A percentile compares a stretch with the other conserved stretches of the same genome.
These are phyloP conservation scores for Ceratocystis eucalypticola DNA, from an alignment of 2,329 filamentous ascomycete genomes.

Conservation along the genomic window DNA sequence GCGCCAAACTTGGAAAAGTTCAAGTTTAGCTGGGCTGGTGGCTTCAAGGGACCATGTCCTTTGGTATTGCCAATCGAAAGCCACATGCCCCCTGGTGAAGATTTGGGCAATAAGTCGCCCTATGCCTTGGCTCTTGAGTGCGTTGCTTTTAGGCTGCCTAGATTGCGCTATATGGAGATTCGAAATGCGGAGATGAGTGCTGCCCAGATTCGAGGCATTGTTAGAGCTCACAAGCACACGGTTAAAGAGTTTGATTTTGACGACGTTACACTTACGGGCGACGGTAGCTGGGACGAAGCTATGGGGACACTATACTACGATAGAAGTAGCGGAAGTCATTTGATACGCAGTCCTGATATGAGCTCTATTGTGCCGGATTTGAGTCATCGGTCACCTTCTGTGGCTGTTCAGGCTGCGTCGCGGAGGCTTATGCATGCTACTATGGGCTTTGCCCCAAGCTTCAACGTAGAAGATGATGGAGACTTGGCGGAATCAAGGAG, in stretches of 20 bases:
- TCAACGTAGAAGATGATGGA: not conserved
- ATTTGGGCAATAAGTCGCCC: slow-evolving; percentile 24
- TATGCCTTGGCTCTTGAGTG: slow-evolving; percentile 27
- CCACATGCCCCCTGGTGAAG: slow-evolving; percentile 28
- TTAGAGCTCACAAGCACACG: slow-evolving; percentile 50
- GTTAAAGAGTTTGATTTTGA: slow-evolving; percentile 71
- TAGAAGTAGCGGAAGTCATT: slow-evolving; percentile 25
- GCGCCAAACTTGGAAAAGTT: slow-evolving; percentile 53
- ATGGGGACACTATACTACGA: slow-evolving; percentile 52
- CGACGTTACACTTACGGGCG: slow-evolving; percentile 52
- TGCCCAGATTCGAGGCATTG: slow-evolving; percentile 54
- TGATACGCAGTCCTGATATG: slow-evolving; percentile 25
- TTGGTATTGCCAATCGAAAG: slow-evolving; percentile 48
- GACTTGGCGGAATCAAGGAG: not conserved
- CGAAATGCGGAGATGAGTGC: slow-evolving; percentile 61
- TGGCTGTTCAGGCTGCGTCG: slow-evolving; percentile 41
- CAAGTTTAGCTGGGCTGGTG: slow-evolving; percentile 64
- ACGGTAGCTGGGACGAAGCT: slow-evolving; percentile 68
- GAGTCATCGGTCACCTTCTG: slow-evolving; percentile 30
- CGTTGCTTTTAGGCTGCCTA: slow-evolving; percentile 47
- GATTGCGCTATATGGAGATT: slow-evolving; percentile 54
- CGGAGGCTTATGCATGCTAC: slow-evolving; percentile 35
- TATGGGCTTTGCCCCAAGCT: slow-evolving; percentile 21
- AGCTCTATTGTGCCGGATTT: slow-evolving; percentile 1
- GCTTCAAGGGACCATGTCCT: slow-evolving; percentile 57